These are phyloP conservation scores for Blastocystis sp. DNA, from an alignment of 352 stramenopile genomes.

Conservation along the genomic window DNA sequence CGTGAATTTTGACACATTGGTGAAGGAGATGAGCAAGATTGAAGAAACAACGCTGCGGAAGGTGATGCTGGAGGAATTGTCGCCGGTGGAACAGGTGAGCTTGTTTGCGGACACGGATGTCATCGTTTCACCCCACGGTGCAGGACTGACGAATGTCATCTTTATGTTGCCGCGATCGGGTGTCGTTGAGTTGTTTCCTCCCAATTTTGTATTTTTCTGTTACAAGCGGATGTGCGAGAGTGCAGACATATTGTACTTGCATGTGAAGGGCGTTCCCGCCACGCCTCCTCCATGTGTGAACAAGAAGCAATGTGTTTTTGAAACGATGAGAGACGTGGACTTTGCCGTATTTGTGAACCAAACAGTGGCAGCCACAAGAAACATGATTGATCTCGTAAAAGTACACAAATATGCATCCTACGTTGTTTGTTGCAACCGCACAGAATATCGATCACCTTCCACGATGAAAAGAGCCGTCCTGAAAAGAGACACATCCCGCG, in stretches of 20 bases:
- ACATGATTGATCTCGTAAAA: too few relatives aligned
- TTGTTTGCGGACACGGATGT: neutral
- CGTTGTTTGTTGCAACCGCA: too few relatives aligned
- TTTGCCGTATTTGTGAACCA: too few relatives aligned
- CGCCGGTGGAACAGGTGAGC: neutral
- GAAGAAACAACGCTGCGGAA: neutral
- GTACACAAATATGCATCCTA: too few relatives aligned
- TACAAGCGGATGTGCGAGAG: neutral
- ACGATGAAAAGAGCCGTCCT: too few relatives aligned
- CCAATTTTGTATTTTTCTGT: neutral
- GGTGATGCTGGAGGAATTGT: neutral
- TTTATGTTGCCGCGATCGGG: constrained; percentile 9
- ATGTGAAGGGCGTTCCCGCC: too few relatives aligned
- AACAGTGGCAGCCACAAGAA: too few relatives aligned
- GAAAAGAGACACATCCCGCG: too few relatives aligned
- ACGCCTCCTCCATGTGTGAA: too few relatives aligned
- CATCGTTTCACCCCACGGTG: neutral
- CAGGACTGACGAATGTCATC: neutral
- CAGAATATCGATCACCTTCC: too few relatives aligned
- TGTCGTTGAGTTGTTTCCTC: neutral
- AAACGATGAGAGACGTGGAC: too few relatives aligned
- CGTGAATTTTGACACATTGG: neutral
- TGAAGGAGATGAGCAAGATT: neutral
- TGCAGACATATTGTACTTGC: neutral
- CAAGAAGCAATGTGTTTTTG: too few relatives aligned